Evolutionary conservation across 805 yeast genomes (phyloP).

Genomic region (Zygosaccharomyces pseudorouxii): DNA sequence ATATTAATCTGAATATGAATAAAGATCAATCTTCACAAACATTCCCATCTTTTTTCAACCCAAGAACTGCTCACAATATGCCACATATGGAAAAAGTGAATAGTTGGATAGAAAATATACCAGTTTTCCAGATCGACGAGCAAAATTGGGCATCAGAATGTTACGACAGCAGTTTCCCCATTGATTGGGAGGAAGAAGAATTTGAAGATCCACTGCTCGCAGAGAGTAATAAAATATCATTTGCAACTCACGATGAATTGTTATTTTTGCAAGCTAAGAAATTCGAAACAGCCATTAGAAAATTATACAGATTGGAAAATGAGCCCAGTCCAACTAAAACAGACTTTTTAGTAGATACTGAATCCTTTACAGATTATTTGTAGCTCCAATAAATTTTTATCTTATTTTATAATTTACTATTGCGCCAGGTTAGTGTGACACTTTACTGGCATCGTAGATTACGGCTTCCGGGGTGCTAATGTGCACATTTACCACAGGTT

Average conservation of each 20-base stretch:
- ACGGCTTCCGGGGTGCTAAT: slow-evolving; percentile 2
- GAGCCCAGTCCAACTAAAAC: slow-evolving; percentile 5
- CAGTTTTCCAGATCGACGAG: slow-evolving; percentile 34
- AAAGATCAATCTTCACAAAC: slow-evolving; percentile 6
- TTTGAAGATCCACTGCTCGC: slow-evolving; percentile 18
- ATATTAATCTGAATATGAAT: background rate
- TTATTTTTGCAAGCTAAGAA: slow-evolving; percentile 25
- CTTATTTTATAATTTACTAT: background rate
- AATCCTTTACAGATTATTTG: slow-evolving; percentile 11
- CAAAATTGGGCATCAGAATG: slow-evolving; percentile 22
- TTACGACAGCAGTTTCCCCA: slow-evolving; percentile 21
- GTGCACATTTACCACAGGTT: background rate
- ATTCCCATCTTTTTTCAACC: slow-evolving; percentile 53
- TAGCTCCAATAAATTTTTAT: slow-evolving; percentile 4
- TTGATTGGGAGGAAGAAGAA: slow-evolving; percentile 35
- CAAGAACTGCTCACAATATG: slow-evolving; percentile 61
- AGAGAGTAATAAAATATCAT: slow-evolving; percentile 11
- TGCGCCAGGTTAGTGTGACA: slow-evolving; percentile 1
- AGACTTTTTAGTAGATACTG: slow-evolving; percentile 8
- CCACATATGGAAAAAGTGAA: slow-evolving; percentile 59
- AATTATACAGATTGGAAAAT: slow-evolving; percentile 16
- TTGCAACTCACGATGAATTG: slow-evolving; percentile 21
- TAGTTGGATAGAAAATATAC: slow-evolving; percentile 58
- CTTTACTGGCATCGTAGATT: slow-evolving; percentile 1
- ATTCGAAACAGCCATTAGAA: slow-evolving; percentile 25